phyloP scores from a whole-genome alignment of 1,284 basidiomycete genomes.

The Melanopsichium pennsylvanicum region DNA sequence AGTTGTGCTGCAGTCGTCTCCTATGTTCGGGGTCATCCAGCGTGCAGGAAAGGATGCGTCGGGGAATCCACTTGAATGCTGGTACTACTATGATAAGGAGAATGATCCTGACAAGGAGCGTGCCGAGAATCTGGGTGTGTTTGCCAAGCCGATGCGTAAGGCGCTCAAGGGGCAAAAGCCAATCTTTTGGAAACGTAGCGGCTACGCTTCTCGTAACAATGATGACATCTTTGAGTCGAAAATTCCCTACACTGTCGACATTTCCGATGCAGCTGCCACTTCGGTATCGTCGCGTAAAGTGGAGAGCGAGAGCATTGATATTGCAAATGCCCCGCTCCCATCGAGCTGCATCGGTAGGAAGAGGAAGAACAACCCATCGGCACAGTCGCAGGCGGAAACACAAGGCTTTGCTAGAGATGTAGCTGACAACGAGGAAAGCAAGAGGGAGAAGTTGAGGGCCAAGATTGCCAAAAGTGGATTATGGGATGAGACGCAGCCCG shows the following conservation, averaged over 20 bases:
- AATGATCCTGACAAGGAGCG: constrained; percentile 60
- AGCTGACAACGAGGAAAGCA: constrained; percentile 27
- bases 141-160: constrained; percentile 64
- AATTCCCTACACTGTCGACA: background rate
- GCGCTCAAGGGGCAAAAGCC: constrained; percentile 64
- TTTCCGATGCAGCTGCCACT: background rate
- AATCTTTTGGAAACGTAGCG: constrained; percentile 64
- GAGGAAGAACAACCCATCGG: constrained; percentile 16
- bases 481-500: constrained; percentile 61
- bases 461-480: constrained; percentile 43
- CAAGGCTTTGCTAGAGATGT: background rate
- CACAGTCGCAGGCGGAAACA: constrained; percentile 12
- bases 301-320: constrained; percentile 27
- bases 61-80: constrained; percentile 62
- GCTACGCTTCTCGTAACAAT: constrained; percentile 37
- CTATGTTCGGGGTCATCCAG: constrained; percentile 63
- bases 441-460: constrained; percentile 22
- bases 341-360: constrained; percentile 26
- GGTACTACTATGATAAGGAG: constrained; percentile 65
- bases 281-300: constrained; percentile 4
- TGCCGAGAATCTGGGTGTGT: constrained; percentile 58
- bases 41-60: constrained; percentile 62
- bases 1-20: constrained; percentile 48
- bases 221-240: constrained; percentile 17
- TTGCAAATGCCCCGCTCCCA: constrained; percentile 29